Conservation (phyloP, 768 basidiomycete genomes). For the Lentinula sp. region DNA sequence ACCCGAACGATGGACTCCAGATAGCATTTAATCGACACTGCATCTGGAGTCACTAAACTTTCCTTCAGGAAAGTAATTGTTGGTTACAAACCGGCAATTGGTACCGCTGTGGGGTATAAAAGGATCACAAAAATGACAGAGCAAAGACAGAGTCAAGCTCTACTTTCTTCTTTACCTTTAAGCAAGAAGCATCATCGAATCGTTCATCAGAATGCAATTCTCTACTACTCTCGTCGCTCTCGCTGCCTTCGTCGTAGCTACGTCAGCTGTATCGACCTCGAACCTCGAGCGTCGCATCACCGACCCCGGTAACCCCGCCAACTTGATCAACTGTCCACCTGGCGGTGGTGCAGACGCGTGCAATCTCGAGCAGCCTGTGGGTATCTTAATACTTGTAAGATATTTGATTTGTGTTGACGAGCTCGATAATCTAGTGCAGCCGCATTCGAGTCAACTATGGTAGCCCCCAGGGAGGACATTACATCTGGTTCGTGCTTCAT, state of each 20-base stretch:
- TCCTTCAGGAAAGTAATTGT: too few relatives aligned
- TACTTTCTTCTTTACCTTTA: neutral
- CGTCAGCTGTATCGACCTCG: neutral
- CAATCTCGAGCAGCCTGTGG: constrained; percentile 1
- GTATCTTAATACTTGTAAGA: neutral
- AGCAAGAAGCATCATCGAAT: neutral
- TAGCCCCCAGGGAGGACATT: neutral
- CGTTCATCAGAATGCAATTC: neutral
- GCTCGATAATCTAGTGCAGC: neutral
- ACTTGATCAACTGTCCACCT: constrained; percentile 6
- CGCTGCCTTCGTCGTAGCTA: neutral
- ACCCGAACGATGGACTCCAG: too few relatives aligned
- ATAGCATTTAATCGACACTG: too few relatives aligned
- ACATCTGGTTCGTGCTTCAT: constrained; percentile 1
- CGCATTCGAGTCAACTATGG: constrained; percentile 4
- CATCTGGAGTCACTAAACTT: too few relatives aligned
- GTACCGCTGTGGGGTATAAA: neutral
- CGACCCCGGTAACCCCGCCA: constrained; percentile 4
- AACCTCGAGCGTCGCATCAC: constrained; percentile 1
- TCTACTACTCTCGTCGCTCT: neutral
- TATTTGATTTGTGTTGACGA: neutral
- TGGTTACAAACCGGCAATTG: too few relatives aligned
- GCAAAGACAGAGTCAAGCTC: neutral
- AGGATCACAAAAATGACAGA: neutral
- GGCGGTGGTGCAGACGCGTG: constrained; percentile 1